A percentile compares a stretch with the other conserved stretches of the same genome.
These are phyloP conservation scores for Phytophthora macrochlamydospora DNA, from an alignment of 352 stramenopile species.

Conservation along the genomic window DNA sequence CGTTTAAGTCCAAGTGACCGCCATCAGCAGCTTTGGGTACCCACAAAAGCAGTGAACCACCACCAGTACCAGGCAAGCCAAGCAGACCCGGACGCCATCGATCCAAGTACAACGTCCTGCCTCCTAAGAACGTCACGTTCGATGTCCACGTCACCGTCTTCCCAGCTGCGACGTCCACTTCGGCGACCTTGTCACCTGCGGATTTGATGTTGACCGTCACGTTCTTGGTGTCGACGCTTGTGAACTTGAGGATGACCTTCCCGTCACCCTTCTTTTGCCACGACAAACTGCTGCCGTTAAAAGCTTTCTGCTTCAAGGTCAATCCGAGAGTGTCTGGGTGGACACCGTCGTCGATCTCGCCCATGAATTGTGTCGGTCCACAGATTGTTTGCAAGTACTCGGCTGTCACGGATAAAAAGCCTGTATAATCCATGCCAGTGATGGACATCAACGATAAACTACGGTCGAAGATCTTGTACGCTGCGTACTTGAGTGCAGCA, in stretches of 20 bases:
- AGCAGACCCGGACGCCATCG: slow-evolving; percentile 65
- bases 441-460: slow-evolving; percentile 50
- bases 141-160: slow-evolving; percentile 39
- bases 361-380: slow-evolving; percentile 56
- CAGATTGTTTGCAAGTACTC: slow-evolving; percentile 65
- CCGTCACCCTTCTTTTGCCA: slow-evolving; percentile 49
- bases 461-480: slow-evolving; percentile 46
- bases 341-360: slow-evolving; percentile 60
- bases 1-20: slow-evolving; percentile 51
- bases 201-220: slow-evolving; percentile 56
- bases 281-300: slow-evolving; percentile 38
- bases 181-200: slow-evolving; percentile 40
- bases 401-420: slow-evolving; percentile 43
- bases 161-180: slow-evolving; percentile 43
- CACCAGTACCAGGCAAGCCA: slow-evolving; percentile 58
- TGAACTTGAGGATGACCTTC: slow-evolving; percentile 44
- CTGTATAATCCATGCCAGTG: slow-evolving; percentile 52
- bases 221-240: slow-evolving; percentile 43
- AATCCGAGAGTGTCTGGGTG: slow-evolving; percentile 47
- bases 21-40: slow-evolving; percentile 46
- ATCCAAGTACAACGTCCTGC: slow-evolving; percentile 77
- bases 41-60: slow-evolving; percentile 69
- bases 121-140: slow-evolving; percentile 34
- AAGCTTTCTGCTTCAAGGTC: slow-evolving; percentile 41
- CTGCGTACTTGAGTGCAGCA: slow-evolving; percentile 38